Base-by-base conservation (phyloP, 2,329 filamentous ascomycete species). In the Ascocoryne sarcoides region DNA sequence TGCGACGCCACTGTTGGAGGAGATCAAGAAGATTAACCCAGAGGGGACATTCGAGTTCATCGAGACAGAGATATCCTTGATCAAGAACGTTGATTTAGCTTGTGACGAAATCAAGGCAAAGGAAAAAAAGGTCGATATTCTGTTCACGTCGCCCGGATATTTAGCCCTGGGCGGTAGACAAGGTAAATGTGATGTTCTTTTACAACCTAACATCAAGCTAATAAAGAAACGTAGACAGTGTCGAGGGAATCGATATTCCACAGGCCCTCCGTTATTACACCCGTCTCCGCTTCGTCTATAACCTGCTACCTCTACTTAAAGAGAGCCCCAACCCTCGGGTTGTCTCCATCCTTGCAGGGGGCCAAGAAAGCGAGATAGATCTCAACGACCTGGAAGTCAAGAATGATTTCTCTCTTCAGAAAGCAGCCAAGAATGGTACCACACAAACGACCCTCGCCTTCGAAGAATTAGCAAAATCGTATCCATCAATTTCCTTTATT, bases 261-360 rank as follows among this genome's bases (percentile, higher is more conserved):
- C 64, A 68, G 17, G 64, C 69, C 5, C 63, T 80, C 12, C 62
- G 64, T 9, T 73, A 73, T 58, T 80, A 81, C 59, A 64, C 70
- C 1, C 75, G 76, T 10, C 64, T 73, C 39, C 71, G 73, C 32
- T 73, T 80, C 52, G 62, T 70, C 12, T 47, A 66, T 42, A 73
- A 76, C 37, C 66, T 82, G 0, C 66, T 81, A 8, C 76, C 76
- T 0, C 63, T 72, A 0, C 63, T 82, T 1, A 67, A 69, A 1
- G 45, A 60, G 0, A 49, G 57, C 2, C 59, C 75, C 3, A 43
- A 42, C 3, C 65, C 70, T 0, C 69, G 75, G 7, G 73, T 79
- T 7, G 65, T 79, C 20, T 69, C 62, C 14, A 69, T 79, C 12
- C 59, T 73, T 0, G 69, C 66, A 0, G 75, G 64, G 4, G 68